Percentiles rank a stretch among this genome's conserved stretches.
Conservation (phyloP, 2,329 filamentous ascomycete species). For the Sporothrix dimorphospora region DNA sequence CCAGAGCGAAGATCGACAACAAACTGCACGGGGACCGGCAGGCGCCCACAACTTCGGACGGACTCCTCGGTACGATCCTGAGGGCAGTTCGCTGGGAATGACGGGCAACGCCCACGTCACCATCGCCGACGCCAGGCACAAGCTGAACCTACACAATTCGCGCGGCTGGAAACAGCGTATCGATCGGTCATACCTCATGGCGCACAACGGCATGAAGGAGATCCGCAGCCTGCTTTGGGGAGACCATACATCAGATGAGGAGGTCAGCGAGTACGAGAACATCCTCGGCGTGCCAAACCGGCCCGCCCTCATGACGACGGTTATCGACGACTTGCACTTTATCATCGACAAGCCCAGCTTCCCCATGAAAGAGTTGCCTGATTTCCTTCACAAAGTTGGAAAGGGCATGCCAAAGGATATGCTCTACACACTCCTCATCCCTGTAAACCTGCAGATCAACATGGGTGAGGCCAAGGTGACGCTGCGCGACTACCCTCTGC, state of each 20-base stretch:
- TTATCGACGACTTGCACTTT: constrained; percentile 83
- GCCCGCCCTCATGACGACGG: constrained; percentile 77
- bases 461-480: constrained; percentile 89
- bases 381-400: constrained; percentile 86
- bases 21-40: constrained; percentile 40
- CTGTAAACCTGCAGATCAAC: constrained; percentile 84
- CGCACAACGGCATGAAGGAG: constrained; percentile 75
- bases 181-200: constrained; percentile 70
- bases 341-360: constrained; percentile 92
- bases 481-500: constrained; percentile 90
- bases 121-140: constrained; percentile 74
- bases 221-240: constrained; percentile 82
- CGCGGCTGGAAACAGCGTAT: constrained; percentile 93
- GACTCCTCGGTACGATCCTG: constrained; percentile 75
- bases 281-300: constrained; percentile 84
- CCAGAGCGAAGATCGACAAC: constrained; percentile 57
- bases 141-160: constrained; percentile 78
- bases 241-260: constrained; percentile 76
- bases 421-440: constrained; percentile 85
- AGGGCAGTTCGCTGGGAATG: constrained; percentile 68
- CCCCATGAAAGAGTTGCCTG: constrained; percentile 75
- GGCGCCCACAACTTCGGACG: constrained; percentile 40
- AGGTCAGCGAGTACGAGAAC: constrained; percentile 78
- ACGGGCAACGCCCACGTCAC: constrained; percentile 73
- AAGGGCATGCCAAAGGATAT: constrained; percentile 95